Base-by-base conservation (phyloP, 371 early-diverging fungal genomes). In the Rhizopus sp. region DNA sequence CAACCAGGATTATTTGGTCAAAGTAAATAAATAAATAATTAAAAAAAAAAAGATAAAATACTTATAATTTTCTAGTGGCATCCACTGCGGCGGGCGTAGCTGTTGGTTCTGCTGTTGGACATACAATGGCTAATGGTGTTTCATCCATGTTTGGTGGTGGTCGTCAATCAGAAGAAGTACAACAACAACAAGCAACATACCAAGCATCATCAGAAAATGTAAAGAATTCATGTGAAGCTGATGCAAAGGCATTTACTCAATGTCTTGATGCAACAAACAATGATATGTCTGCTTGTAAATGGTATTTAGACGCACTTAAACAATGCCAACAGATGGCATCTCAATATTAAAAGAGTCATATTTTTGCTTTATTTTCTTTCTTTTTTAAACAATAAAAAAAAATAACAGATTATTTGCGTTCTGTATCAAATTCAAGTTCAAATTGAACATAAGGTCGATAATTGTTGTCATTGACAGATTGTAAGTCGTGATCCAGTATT, bases 61-160 rank as follows among this genome's bases (percentile, higher is more conserved):
- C 44, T 41, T 53, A 13, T 45, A 15, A 38, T 3, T 45, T 39
- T 59, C 13, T 51, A 72, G 72, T 93, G 91, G 95, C 93, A 12
- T 73, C 92, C 29, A 95, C 94, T 13, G 96, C 94, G 17, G 96
- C 91, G 42, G 94, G 94, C 73, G 94, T 95, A 35, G 96, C 95
- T 46, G 88, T 94, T n/a, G 96, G 95, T 59, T 83, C 84, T 30
- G 83, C 93, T 17, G 83, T 89, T n/a, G 92, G 90, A 38, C 88
- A 88, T 59, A 80, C 81, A 9, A 62, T 90, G 49, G 85, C 80
- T 47, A 75, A 72, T 59, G 93, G 92, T 49, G 70, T 93, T 52
- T 81, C 88, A n/a, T 74, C 85, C 40, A 53, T 89, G 64, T 90
- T 93, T 64, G 63, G 87, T 40, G 93, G 94, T 33, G 37, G 54